Evolutionary conservation across 2,329 filamentous ascomycete species (phyloP).

Genomic region (Monascus ruber): DNA sequence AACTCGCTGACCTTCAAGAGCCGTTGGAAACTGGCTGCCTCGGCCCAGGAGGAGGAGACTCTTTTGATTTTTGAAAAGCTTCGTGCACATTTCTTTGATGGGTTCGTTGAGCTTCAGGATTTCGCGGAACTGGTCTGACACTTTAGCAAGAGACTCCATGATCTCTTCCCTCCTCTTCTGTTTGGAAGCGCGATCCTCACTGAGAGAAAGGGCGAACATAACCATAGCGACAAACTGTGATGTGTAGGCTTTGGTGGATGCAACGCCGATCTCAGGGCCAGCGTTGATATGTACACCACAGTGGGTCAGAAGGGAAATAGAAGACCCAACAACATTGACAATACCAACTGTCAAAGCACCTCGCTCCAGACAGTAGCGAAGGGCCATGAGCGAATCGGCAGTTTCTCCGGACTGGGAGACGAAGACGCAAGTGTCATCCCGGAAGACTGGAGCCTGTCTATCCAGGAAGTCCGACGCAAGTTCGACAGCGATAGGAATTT

Average conservation of each 20-base stretch:
- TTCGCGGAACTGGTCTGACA: conserved; percentile 84
- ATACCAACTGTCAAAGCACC: conserved; percentile 95
- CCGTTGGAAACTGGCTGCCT: conserved; percentile 89
- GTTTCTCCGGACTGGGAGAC: conserved; percentile 99
- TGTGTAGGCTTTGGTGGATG: conserved; percentile 98
- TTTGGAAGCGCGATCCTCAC: conserved; percentile 94
- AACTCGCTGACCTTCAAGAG: conserved; percentile 61
- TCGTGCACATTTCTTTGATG: conserved; percentile 88
- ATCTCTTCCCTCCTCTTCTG: conserved; percentile 84
- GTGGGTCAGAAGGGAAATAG: conserved; percentile 96
- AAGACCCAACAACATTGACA: conserved; percentile 96
- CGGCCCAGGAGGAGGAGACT: conserved; percentile 84
- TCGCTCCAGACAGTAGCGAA: conserved; percentile 95
- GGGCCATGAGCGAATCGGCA: conserved; percentile 90
- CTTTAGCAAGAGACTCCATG: conserved; percentile 78
- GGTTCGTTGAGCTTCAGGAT: conserved; percentile 83
- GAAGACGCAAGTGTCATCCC: conserved; percentile 97
- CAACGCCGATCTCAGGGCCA: conserved; percentile 95
- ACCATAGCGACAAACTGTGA: conserved; percentile 99
- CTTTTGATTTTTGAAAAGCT: conserved; percentile 95
- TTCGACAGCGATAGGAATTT: conserved; percentile 95
- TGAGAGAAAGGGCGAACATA: conserved; percentile 95
- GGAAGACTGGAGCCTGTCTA: conserved; percentile 92
- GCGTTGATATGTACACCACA: conserved; percentile 99
- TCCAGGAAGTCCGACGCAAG: conserved; percentile 97